A percentile compares a stretch with the other conserved stretches of the same genome.
These are phyloP conservation scores for Angomonas ambiguus DNA, from an alignment of 208 protist genomes.

Conservation along the genomic window DNA sequence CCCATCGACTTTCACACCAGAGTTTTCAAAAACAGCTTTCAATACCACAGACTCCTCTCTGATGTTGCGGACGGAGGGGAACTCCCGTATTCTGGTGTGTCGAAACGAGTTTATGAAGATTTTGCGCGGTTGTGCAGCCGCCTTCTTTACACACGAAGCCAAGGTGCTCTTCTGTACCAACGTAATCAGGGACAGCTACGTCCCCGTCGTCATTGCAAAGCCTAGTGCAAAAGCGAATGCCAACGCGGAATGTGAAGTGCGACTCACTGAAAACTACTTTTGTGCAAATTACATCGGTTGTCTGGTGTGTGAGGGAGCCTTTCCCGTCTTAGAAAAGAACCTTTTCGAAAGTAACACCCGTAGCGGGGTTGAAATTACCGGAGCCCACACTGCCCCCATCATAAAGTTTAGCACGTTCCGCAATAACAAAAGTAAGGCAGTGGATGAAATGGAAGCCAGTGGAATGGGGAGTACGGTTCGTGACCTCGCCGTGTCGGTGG, in stretches of 20 bases:
- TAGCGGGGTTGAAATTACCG: conserved; percentile 64
- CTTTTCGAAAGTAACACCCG: conserved; percentile 69
- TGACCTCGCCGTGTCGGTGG: not conserved
- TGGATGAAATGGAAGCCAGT: not conserved
- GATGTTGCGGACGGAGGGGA: conserved; percentile 27
- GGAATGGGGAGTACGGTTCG: not conserved
- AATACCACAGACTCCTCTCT: conserved; percentile 28
- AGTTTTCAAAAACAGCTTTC: conserved; percentile 67
- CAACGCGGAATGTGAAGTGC: conserved; percentile 1
- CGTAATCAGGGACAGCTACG: conserved; percentile 52
- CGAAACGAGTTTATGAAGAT: conserved; percentile 60
- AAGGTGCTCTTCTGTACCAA: conserved; percentile 36
- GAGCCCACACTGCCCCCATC: conserved; percentile 33
- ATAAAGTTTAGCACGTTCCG: not conserved
- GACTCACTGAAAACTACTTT: conserved; percentile 49
- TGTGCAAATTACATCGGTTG: conserved; percentile 68
- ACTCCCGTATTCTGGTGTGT: conserved; percentile 27
- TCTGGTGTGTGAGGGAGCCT: conserved; percentile 55
- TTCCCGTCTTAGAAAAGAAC: conserved; percentile 51
- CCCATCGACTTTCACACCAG: conserved; percentile 33
- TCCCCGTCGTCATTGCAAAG: conserved; percentile 47
- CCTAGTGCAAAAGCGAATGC: conserved; percentile 10
- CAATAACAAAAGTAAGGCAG: not conserved
- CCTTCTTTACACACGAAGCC: conserved; percentile 35
- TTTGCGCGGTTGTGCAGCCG: conserved; percentile 27